Percentiles rank a stretch among this genome's conserved stretches.
Evolutionary conservation across 257 asterid genomes (phyloP).

Genomic region (Primulina tabacum): DNA sequence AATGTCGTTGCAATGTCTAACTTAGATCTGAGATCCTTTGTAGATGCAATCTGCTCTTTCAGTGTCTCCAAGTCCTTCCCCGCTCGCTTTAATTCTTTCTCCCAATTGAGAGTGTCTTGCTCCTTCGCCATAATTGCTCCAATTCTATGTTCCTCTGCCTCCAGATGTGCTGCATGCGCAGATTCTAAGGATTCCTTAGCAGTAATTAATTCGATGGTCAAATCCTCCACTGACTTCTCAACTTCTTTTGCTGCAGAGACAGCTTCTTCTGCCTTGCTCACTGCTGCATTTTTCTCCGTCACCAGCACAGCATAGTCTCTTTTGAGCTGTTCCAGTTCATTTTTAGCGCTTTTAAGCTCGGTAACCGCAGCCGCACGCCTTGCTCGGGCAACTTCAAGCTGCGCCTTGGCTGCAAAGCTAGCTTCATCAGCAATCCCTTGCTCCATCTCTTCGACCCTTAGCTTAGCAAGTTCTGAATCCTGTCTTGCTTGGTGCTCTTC

Average conservation of each 20-base stretch:
- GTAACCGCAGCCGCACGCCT: slow-evolving; percentile 69
- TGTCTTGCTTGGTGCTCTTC: slow-evolving; percentile 95
- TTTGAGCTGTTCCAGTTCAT: slow-evolving; percentile 56
- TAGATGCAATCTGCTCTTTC: slow-evolving; percentile 41
- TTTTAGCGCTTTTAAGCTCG: slow-evolving; percentile 57
- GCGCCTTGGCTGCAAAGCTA: slow-evolving; percentile 89
- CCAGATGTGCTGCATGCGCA: slow-evolving; percentile 82
- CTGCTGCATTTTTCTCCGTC: slow-evolving; percentile 59
- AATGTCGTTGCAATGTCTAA: slow-evolving; percentile 53
- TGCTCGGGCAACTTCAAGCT: slow-evolving; percentile 91
- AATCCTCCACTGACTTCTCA: slow-evolving; percentile 81
- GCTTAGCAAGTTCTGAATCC: slow-evolving; percentile 91
- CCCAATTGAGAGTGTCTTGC: slow-evolving; percentile 73
- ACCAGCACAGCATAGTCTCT: slow-evolving; percentile 49
- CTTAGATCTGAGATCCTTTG: slow-evolving; percentile 61
- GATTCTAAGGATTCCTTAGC: slow-evolving; percentile 76
- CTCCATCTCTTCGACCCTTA: slow-evolving; percentile 87
- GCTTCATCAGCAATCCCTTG: slow-evolving; percentile 83
- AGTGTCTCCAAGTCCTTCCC: slow-evolving; percentile 66
- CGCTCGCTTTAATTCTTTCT: slow-evolving; percentile 64
- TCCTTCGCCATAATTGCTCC: slow-evolving; percentile 82
- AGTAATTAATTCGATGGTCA: slow-evolving; percentile 78
- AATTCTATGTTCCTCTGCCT: slow-evolving; percentile 85
- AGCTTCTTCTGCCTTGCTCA: slow-evolving; percentile 68
- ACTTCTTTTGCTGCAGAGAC: slow-evolving; percentile 54